Evolutionary conservation across 2,329 filamentous ascomycete species (phyloP).

Genomic region (Fusarium nelsonii): DNA sequence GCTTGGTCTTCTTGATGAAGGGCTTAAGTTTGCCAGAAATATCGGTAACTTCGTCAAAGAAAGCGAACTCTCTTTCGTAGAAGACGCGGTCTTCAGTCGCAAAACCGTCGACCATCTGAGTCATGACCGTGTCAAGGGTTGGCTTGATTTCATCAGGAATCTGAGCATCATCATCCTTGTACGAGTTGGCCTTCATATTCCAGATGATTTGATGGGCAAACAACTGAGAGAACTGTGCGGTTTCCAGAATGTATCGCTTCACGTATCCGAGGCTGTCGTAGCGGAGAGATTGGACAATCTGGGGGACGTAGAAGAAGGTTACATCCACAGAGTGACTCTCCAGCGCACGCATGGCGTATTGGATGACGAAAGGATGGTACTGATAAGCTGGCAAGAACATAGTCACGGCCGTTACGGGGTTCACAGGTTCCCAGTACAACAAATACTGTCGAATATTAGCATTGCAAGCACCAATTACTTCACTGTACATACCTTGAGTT

Average conservation of each 20-base stretch:
- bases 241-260: constrained; percentile 95
- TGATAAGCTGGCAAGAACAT: constrained; percentile 93
- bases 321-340: constrained; percentile 97
- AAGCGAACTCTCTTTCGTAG: constrained; percentile 95
- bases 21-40: constrained; percentile 97
- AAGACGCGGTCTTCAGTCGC: constrained; percentile 82
- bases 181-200: constrained; percentile 99
- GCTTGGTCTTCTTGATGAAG: constrained; percentile 89
- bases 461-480: background rate
- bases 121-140: constrained; percentile 90
- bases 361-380: constrained; percentile 91
- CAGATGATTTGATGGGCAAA: constrained; percentile 99
- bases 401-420: constrained; percentile 91
- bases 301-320: constrained; percentile 98
- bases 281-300: constrained; percentile 94
- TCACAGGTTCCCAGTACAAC: constrained; percentile 91
- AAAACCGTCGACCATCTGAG: constrained; percentile 85
- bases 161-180: constrained; percentile 93
- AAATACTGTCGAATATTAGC: constrained; percentile 72
- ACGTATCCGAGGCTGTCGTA: constrained; percentile 96
- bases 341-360: constrained; percentile 95
- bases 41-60: constrained; percentile 95
- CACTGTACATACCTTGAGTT: constrained; percentile 76
- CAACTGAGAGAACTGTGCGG: constrained; percentile 95
- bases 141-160: constrained; percentile 94